Evolutionary conservation across 2,329 filamentous ascomycete species (phyloP).

Genomic region (Colletotrichum sp.): DNA sequence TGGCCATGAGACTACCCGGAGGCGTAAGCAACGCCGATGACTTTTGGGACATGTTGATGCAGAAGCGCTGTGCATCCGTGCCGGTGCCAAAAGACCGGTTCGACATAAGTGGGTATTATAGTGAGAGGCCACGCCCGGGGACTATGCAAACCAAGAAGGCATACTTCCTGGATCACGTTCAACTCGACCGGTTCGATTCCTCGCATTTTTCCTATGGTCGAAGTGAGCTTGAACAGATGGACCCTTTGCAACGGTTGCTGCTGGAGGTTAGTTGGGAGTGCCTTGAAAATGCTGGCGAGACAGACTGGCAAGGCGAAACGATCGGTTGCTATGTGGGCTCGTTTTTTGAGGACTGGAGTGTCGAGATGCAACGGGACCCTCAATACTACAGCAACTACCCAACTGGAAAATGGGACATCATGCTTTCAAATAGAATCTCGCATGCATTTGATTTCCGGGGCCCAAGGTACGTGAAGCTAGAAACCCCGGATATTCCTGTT

Average conservation of each 20-base stretch:
- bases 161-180: not conserved
- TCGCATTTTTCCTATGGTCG: not conserved
- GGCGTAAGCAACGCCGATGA: not conserved
- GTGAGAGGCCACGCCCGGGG: not conserved
- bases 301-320: slow-evolving; percentile 26
- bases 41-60: not conserved
- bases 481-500: not conserved
- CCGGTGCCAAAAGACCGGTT: not conserved
- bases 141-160: not conserved
- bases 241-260: slow-evolving; percentile 35
- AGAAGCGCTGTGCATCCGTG: not conserved
- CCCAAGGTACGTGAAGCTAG: not conserved
- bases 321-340: slow-evolving; percentile 32
- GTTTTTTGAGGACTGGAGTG: slow-evolving; percentile 29
- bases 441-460: slow-evolving; percentile 17
- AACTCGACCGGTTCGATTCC: not conserved
- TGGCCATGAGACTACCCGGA: slow-evolving; percentile 1
- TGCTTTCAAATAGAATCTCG: slow-evolving; percentile 26
- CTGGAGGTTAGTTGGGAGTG: slow-evolving; percentile 36
- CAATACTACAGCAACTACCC: not conserved
- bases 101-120: not conserved
- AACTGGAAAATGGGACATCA: slow-evolving; percentile 23
- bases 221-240: slow-evolving; percentile 13
- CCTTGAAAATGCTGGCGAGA: slow-evolving; percentile 31
- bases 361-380: slow-evolving; percentile 19